Conservation (phyloP, 1,139 yeast genomes). For the Debaryomyces singareniensis region DNA sequence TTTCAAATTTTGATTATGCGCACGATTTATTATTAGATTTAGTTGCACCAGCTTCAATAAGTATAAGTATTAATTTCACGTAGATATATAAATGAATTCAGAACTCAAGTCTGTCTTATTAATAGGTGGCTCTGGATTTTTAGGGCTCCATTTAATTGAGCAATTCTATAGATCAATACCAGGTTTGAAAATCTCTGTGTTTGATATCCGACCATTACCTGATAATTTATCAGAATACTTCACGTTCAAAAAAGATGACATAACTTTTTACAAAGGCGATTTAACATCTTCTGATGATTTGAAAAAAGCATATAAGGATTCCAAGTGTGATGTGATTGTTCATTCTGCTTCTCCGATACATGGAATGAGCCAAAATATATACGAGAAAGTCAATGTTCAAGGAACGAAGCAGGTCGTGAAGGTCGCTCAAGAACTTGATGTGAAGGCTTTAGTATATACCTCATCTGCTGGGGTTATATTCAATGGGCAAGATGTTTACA, state of each 20-base stretch:
- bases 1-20: background rate
- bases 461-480: slow-evolving; percentile 97
- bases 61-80: no score
- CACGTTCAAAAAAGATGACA: slow-evolving; percentile 56
- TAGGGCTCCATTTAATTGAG: slow-evolving; percentile 86
- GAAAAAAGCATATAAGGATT: slow-evolving; percentile 48
- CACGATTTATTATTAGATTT: background rate
- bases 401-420: slow-evolving; percentile 77
- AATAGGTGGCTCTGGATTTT: slow-evolving; percentile 92
- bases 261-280: slow-evolving; percentile 74
- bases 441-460: slow-evolving; percentile 81
- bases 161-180: slow-evolving; percentile 68
- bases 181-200: slow-evolving; percentile 73
- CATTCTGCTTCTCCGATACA: slow-evolving; percentile 97
- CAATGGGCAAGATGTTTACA: slow-evolving; percentile 83
- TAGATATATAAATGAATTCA: slow-evolving; percentile 5
- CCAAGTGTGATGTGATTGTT: slow-evolving; percentile 72
- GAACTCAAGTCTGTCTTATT: slow-evolving; percentile 59
- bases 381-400: slow-evolving; percentile 82
- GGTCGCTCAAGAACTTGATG: slow-evolving; percentile 48
- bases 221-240: slow-evolving; percentile 63
- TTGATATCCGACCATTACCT: slow-evolving; percentile 87
- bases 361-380: slow-evolving; percentile 72
- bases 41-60: no score
- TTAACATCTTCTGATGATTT: slow-evolving; percentile 72